Conservation (phyloP, 345 rosid genomes). For the Lepidium didymum region DNA sequence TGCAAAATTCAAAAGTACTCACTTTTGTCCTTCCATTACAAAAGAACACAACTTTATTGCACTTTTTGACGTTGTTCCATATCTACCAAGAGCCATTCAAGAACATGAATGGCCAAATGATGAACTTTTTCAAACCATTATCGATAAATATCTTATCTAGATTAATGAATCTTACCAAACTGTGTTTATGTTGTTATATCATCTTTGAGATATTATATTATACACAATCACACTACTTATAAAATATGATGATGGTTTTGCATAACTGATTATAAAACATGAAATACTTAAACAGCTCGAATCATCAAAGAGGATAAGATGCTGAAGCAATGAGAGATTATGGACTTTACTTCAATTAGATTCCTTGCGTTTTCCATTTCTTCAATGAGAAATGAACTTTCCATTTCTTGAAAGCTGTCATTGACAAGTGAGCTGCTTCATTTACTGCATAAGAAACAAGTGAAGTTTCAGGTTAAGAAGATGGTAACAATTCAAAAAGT, state of each 20-base stretch:
- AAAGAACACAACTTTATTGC: not conserved
- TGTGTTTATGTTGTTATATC: not conserved
- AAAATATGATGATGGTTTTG: not conserved
- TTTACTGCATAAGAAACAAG: conserved; percentile 39
- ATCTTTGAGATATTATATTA: not conserved
- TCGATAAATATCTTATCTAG: not conserved
- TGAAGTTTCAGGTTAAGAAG: not conserved
- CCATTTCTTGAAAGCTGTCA: conserved; percentile 64
- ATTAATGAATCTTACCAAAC: not conserved
- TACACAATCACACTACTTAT: not conserved
- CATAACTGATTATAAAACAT: not conserved
- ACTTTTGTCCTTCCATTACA: not conserved
- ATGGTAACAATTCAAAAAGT: not conserved
- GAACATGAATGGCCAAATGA: conserved; percentile 15
- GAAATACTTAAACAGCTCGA: not conserved
- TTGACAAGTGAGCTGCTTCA: conserved; percentile 71
- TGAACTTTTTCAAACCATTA: not conserved
- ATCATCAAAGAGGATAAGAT: not conserved
- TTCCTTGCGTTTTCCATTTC: conserved; percentile 75
- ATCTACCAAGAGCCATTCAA: not conserved
- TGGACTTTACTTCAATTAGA: conserved; percentile 25
- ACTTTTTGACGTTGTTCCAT: not conserved
- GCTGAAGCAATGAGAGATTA: not conserved
- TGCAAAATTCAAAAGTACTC: not conserved
- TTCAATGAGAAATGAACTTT: no score